A percentile compares a stretch with the other conserved stretches of the same genome.
Conservation (phyloP, 768 basidiomycete species). For the Coprinopsis cinerea region DNA sequence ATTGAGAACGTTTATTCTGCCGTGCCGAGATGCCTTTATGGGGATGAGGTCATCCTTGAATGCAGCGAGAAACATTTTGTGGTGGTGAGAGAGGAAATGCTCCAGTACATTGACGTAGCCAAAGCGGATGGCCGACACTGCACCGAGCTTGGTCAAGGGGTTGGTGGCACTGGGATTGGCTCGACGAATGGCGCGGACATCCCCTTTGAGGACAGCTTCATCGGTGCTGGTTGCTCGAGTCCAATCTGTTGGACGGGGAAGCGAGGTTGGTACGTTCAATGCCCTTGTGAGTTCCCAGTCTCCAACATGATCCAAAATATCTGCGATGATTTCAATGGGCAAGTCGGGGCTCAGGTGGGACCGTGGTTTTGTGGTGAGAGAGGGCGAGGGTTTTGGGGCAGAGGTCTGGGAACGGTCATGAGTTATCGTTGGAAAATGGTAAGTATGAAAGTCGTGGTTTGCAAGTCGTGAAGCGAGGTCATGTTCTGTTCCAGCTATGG, state of each 20-base stretch:
- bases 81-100: slow-evolving; percentile 63
- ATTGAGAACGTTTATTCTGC: slow-evolving; percentile 62
- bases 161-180: slow-evolving; percentile 44
- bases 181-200: slow-evolving; percentile 53
- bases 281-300: slow-evolving; percentile 84
- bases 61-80: slow-evolving; percentile 54
- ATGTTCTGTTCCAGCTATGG: slow-evolving; percentile 51
- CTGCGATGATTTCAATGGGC: slow-evolving; percentile 69
- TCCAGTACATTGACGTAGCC: slow-evolving; percentile 72
- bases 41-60: slow-evolving; percentile 69
- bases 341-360: slow-evolving; percentile 47
- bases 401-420: slow-evolving; percentile 23
- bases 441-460: slow-evolving; percentile 70
- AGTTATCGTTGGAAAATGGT: slow-evolving; percentile 46
- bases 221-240: slow-evolving; percentile 62
- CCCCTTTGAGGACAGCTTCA: slow-evolving; percentile 63
- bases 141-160: slow-evolving; percentile 67
- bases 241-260: slow-evolving; percentile 68
- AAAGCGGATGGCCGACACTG: slow-evolving; percentile 61
- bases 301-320: slow-evolving; percentile 72
- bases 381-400: slow-evolving; percentile 21
- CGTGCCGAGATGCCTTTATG: slow-evolving; percentile 70
- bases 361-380: slow-evolving; percentile 21
- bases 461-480: slow-evolving; percentile 70
- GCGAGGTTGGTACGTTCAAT: slow-evolving; percentile 65